Base-by-base conservation (phyloP, 1,284 basidiomycete genomes). In the Gymnopus androsaceus region DNA sequence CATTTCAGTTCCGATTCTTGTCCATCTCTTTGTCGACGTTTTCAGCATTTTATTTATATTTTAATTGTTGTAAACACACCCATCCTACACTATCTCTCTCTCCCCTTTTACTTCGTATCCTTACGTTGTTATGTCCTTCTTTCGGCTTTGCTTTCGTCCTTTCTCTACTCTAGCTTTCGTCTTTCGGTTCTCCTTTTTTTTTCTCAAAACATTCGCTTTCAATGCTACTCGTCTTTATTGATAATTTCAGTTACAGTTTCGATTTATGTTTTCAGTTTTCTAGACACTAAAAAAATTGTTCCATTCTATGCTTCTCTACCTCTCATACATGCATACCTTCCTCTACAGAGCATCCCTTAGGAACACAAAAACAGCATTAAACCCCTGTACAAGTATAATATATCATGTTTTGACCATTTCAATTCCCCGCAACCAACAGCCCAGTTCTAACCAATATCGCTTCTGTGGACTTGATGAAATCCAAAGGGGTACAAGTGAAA, bases 401-500 rank as follows among this genome's bases (percentile, higher is more conserved):
- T 36, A 4, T 12, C 4, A 41, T 23, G 37, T 37, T 23, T 23
- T 28, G 12, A 19, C 37, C 7, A 27, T 25, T 31, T 75, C 73
- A 52, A 76, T 64, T n/a, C 50, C 52, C 33, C 58, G 34, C 45
- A 80, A 61, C 74, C 77, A 80, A 11, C 59, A 50, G 2, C 73
- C 74, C 12, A 77, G 42, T 28, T 73, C 69, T 40, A 54, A 50
- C 76, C 76, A 80, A 59, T 78, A 80, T 11, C 61, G 58, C 51
- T 63, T 65, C 61, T 80, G 79, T 14, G 65, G 63, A 34, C 58
- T 23, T 12, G 69, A 70, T 2, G 68, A 72, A 12, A 65, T 59
- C 73, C 75, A 78, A 19, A 74, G 58, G 4, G 78, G 76, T 23
- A 76, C 67, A n/a, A 80, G 58, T 9, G 76, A 75, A 25, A 75